A percentile compares a stretch with the other conserved stretches of the same genome.
These are phyloP conservation scores for Ophioceras dolichostomum DNA, from an alignment of 2,329 filamentous ascomycete genomes.

Conservation along the genomic window DNA sequence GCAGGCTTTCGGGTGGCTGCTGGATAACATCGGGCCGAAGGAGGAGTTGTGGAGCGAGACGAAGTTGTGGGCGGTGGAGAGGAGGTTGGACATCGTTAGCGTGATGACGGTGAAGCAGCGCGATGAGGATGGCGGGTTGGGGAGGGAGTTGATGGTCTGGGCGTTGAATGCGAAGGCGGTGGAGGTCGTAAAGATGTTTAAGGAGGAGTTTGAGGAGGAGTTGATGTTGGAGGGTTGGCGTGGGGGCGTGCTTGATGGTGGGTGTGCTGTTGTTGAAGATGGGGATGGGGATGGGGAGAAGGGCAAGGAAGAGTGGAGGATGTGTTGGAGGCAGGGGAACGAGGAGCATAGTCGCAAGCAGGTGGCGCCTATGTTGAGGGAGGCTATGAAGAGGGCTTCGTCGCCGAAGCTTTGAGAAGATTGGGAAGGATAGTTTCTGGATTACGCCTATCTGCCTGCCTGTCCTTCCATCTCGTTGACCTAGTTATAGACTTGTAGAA, in stretches of 20 bases:
- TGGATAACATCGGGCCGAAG: constrained; percentile 35
- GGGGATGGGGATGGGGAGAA: constrained; percentile 14
- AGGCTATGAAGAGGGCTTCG: constrained; percentile 33
- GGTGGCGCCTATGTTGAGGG: constrained; percentile 53
- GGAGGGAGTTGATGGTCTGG: constrained; percentile 57
- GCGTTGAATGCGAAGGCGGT: constrained; percentile 37
- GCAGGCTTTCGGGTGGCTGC: constrained; percentile 47
- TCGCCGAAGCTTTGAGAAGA: no score
- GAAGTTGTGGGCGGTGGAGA: constrained; percentile 39
- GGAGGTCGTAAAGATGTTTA: constrained; percentile 42
- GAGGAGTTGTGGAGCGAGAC: constrained; percentile 35
- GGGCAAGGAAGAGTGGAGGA: constrained; percentile 31
- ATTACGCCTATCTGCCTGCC: no score
- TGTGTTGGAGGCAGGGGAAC: constrained; percentile 55
- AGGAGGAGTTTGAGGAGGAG: constrained; percentile 24
- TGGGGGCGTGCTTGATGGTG: constrained; percentile 31
- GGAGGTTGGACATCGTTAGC: constrained; percentile 46
- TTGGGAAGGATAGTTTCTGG: no score
- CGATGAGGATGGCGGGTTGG: constrained; percentile 40
- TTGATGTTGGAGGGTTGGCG: constrained; percentile 46
- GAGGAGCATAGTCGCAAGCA: constrained; percentile 54
- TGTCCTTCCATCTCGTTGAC: no score
- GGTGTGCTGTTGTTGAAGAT: neutral
- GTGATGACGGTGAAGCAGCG: constrained; percentile 58
- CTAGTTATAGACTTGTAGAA: no score